Evolutionary conservation across 2,329 filamentous ascomycete species (phyloP), one percentile per base, ranked within the genome.

Genomic region (Pseudofabraea citricarpa): DNA sequence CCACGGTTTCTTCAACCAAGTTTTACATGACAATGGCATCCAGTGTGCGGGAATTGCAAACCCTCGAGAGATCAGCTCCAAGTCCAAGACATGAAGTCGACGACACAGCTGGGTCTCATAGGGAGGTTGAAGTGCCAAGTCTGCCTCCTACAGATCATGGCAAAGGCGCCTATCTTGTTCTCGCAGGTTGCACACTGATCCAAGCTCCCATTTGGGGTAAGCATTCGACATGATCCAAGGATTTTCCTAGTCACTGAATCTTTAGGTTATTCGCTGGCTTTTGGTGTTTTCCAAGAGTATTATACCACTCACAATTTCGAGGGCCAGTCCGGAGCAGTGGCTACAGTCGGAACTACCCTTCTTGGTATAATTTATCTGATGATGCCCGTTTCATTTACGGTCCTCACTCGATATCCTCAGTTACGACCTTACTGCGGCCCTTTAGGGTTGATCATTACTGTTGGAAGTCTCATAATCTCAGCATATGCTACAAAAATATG

Each of bases 261-360:
- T 23, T 19, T 21, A 84, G 80, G 81, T 2, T 85, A 85, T 44
- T 76, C 81, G 0, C 81, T 81, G 44, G 71, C 79, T 0, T 87
- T 81, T 56, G 83, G 83, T 29, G 72, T 87, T 15, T 86, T 87
- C 55, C 81, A 86, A 53, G 73, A 81, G 43, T 82, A 84, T 60
- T 87, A 87, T 60, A 74, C 69, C 27, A 48, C 37, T 8, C 38
- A 49, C 16, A 27, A 10, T 10, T 29, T 46, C n/a, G 13, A 37
- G 26, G 46, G 45, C 18, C 36, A 31, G 2, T 15, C 43, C n/a
- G 43, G 40, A 26, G 36, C 45, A 15, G 40, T 51, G 8, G 51
- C 47, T 10, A 50, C 41, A 5, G 44, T 52, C 9, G 49, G 45
- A 10, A 53, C 50, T 16, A 53, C 47, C n/a, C 15, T 70, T 12